A percentile compares a stretch with the other conserved stretches of the same genome.
Evolutionary conservation across 208 protist species (phyloP).

Genomic region (Leishmania major): DNA sequence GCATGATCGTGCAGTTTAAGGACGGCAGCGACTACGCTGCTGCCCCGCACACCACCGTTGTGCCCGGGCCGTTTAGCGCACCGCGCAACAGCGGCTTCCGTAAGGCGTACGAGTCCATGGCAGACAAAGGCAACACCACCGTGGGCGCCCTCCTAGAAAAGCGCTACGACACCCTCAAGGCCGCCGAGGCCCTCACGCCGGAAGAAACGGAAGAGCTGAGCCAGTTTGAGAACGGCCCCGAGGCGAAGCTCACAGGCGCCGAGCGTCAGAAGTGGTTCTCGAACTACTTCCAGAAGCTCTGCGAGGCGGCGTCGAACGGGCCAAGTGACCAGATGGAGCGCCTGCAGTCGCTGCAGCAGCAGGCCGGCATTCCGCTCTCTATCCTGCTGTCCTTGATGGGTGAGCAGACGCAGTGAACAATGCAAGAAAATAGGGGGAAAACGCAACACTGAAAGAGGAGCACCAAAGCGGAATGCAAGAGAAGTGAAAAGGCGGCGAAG

Average conservation of each 20-base stretch:
- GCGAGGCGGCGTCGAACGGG: conserved; percentile 34
- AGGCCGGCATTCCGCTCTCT: conserved; percentile 81
- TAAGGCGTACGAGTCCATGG: conserved; percentile 86
- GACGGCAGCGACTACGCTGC: conserved; percentile 78
- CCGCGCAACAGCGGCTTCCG: conserved; percentile 79
- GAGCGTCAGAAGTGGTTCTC: conserved; percentile 78
- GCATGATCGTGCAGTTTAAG: conserved; percentile 90
- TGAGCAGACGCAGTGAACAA: conserved; percentile 40
- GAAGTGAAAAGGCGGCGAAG: background rate
- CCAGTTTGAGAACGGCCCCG: conserved; percentile 58
- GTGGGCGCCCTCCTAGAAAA: conserved; percentile 79
- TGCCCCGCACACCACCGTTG: conserved; percentile 63
- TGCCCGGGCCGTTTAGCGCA: conserved; percentile 82
- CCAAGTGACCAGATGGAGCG: conserved; percentile 76
- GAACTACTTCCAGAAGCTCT: conserved; percentile 61
- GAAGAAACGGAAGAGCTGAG: conserved; percentile 66
- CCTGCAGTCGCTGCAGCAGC: conserved; percentile 83
- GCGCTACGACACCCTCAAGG: conserved; percentile 75
- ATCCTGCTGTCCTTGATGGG: conserved; percentile 81
- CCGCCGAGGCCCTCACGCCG: conserved; percentile 35
- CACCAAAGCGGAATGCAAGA: background rate
- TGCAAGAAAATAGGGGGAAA: background rate
- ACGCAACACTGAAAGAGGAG: background rate
- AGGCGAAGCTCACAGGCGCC: conserved; percentile 41
- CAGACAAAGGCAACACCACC: conserved; percentile 65